Percentiles rank a stretch among this genome's conserved stretches.
phyloP scores from a whole-genome alignment of 371 early-diverging fungal species.

The Lichtheimia ramosa region DNA sequence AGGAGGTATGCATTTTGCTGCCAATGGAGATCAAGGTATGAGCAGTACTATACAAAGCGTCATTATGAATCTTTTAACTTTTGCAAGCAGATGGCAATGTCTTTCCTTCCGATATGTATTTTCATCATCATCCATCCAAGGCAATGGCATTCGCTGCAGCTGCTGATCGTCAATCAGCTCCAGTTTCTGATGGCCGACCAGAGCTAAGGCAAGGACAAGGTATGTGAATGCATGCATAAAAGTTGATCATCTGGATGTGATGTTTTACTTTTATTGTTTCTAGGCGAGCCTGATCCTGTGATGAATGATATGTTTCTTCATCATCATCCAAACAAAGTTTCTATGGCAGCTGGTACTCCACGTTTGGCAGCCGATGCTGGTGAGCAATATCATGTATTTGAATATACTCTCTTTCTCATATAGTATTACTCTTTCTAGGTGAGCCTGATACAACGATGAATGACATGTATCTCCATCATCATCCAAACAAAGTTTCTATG shows the following conservation, averaged over 20 bases:
- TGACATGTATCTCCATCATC: slow-evolving; percentile 22
- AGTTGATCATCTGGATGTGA: neutral
- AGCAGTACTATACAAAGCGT: too few species aligned
- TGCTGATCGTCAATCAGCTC: neutral
- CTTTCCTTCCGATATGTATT: slow-evolving; percentile 19
- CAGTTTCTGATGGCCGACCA: too few species aligned
- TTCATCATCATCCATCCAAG: slow-evolving; percentile 21
- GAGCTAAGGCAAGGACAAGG: too few species aligned
- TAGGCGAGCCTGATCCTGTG: slow-evolving; percentile 1
- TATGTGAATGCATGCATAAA: too few species aligned
- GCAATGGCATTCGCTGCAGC: slow-evolving; percentile 11
- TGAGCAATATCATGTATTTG: neutral
- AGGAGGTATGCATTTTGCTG: too few species aligned
- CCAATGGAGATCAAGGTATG: too few species aligned
- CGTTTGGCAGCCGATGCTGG: slow-evolving; percentile 6
- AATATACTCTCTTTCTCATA: too few species aligned
- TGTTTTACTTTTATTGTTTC: neutral
- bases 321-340: slow-evolving; percentile 22
- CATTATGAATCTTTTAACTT: too few species aligned
- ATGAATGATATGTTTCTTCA: slow-evolving; percentile 21
- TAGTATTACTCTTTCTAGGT: neutral
- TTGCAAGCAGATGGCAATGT: neutral
- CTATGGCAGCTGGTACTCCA: slow-evolving; percentile 1
- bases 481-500: slow-evolving; percentile 18
- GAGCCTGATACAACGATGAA: slow-evolving; percentile 8